Evolutionary conservation across 208 protist genomes (phyloP).

Genomic region (Trypanosoma grayi): DNA sequence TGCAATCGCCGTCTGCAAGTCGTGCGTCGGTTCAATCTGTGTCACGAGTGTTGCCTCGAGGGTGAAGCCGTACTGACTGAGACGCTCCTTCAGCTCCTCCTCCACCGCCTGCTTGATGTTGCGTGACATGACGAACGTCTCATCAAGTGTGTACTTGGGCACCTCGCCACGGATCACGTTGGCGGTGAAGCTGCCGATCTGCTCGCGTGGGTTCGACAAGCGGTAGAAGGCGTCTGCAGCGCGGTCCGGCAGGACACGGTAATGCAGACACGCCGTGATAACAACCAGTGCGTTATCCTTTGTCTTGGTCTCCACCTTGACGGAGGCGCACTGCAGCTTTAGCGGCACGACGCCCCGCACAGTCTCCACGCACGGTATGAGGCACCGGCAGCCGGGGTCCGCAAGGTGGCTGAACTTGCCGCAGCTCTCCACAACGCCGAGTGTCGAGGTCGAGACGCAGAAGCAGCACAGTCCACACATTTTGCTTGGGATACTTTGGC

Average conservation of each 20-base stretch:
- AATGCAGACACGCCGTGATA: constrained; percentile 49
- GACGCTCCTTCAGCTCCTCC: constrained; percentile 53
- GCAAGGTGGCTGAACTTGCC: constrained; percentile 51
- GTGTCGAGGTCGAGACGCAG: constrained; percentile 52
- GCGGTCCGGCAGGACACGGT: constrained; percentile 48
- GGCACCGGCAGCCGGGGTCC: constrained; percentile 51
- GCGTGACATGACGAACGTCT: constrained; percentile 65
- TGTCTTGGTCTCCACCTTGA: constrained; percentile 75
- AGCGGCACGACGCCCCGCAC: constrained; percentile 55
- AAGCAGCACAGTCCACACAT: constrained; percentile 18
- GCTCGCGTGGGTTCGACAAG: constrained; percentile 55
- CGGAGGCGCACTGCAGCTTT: constrained; percentile 32
- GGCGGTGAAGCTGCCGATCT: constrained; percentile 71
- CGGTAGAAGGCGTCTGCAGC: constrained; percentile 61
- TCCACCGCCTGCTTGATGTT: constrained; percentile 64
- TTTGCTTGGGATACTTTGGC: too few species aligned
- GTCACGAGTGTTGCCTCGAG: constrained; percentile 73
- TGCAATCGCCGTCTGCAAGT: constrained; percentile 76
- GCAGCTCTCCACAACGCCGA: constrained; percentile 66
- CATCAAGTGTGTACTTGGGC: constrained; percentile 77
- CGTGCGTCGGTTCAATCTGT: constrained; percentile 58
- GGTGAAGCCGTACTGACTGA: constrained; percentile 57
- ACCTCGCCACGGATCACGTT: constrained; percentile 72
- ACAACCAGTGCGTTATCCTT: constrained; percentile 74
- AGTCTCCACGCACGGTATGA: constrained; percentile 44